Evolutionary conservation across 1,284 basidiomycete species (phyloP).

Genomic region (Ganoderma leucocontextum): DNA sequence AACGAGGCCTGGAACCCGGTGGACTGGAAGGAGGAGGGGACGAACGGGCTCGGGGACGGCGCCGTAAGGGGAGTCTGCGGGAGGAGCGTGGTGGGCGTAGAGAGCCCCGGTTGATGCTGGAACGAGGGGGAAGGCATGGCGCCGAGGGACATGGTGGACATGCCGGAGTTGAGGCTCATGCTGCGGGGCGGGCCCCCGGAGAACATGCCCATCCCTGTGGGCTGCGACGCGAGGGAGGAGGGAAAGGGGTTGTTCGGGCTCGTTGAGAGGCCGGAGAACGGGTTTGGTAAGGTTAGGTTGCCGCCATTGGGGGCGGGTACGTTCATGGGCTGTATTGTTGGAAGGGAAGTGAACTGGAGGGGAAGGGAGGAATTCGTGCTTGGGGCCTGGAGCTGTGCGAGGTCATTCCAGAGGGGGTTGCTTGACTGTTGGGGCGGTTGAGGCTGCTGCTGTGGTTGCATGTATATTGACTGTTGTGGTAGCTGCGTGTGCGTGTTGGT

Average conservation of each 20-base stretch:
- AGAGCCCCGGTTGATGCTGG: conserved; percentile 21
- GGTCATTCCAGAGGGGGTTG: conserved; percentile 59
- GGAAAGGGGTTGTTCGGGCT: conserved; percentile 39
- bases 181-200: conserved; percentile 34
- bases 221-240: conserved; percentile 34
- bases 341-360: conserved; percentile 55
- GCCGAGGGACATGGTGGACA: conserved; percentile 24
- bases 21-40: conserved; percentile 26
- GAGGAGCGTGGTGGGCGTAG: conserved; percentile 1
- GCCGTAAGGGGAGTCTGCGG: conserved; percentile 11
- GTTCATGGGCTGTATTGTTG: conserved; percentile 31
- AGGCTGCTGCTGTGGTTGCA: conserved; percentile 25
- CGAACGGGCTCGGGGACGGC: conserved; percentile 35
- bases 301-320: conserved; percentile 31
- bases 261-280: conserved; percentile 38
- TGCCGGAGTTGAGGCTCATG: conserved; percentile 39
- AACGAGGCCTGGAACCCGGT: conserved; percentile 7
- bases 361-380: conserved; percentile 59
- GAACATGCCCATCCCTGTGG: conserved; percentile 22
- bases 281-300: conserved; percentile 33
- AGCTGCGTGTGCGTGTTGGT: conserved; percentile 32
- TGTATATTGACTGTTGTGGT: conserved; percentile 39
- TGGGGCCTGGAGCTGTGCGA: conserved; percentile 56
- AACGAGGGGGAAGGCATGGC: conserved; percentile 25
- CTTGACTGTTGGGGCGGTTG: conserved; percentile 6